Evolutionary conservation across 169 alveolate species (phyloP), one percentile per base, ranked within the genome.

Genomic region (Cytauxzoon felis): DNA sequence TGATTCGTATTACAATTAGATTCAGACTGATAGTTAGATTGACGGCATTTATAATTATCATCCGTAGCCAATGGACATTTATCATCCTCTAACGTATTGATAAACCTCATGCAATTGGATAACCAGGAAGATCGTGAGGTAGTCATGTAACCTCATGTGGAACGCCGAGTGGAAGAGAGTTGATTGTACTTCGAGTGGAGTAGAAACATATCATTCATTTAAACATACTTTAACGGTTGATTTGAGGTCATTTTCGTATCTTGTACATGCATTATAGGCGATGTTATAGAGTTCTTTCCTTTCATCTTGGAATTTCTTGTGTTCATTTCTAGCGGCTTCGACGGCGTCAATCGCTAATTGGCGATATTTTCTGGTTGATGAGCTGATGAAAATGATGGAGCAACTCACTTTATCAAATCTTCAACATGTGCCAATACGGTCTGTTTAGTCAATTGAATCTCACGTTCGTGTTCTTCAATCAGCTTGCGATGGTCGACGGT

Each of bases 291-390:
- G 61, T 21, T 33, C 18, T 34, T 66, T 29, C 18, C 82, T 40
- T 51, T 72, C 82, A 5, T 29, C 42, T 21, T 61, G 54, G 13
- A 67, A 56, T 50, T 61, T 72, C 29, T 40, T 33, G 33, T 62
- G 82, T 52, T 72, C 82, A 27, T 62, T 62, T 8, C 82, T 24
- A 30, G 82, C 82, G 11, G 66, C 78, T 40, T 52, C 45, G 24
- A 72, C 76, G 43, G 82, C 82, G 30, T 72, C 82, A 13, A 72
- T 52, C 6, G 82, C 82, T 19, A 72, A 60, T 21, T 72, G 75
- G 1, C 82, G 54, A 43, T 72, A 72, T 27, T 72, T 72, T 13
- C 66, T 56, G 42, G 26, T 5, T 16, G 9, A 11, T 48, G 9
- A 9, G 9, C 16, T 9, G 56, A 16, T 30, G 1, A 19, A 2